Conservation (phyloP, 176 grass and related monocot genomes). For the Oryza brachyantha region DNA sequence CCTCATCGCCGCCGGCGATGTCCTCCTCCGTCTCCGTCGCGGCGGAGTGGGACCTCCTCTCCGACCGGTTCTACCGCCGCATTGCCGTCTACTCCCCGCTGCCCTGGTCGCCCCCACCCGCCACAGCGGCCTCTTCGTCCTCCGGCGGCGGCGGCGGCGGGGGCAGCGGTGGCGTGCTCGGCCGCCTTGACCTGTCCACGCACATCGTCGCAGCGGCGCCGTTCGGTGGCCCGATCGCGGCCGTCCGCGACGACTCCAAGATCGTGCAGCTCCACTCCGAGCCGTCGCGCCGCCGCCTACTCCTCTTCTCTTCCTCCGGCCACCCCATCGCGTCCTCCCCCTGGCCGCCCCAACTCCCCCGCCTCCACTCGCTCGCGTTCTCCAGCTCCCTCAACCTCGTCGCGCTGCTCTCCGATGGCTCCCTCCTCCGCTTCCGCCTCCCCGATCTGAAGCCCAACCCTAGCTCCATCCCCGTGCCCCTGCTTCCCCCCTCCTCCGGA, state of each 20-base stretch:
- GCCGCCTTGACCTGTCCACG: constrained; percentile 86
- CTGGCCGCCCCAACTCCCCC: constrained; percentile 71
- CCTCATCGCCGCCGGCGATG: constrained; percentile 44
- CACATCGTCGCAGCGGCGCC: constrained; percentile 70
- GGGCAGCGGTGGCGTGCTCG: constrained; percentile 37
- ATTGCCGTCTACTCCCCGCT: constrained; percentile 50
- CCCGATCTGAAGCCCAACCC: constrained; percentile 58
- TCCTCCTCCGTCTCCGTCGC: constrained; percentile 84
- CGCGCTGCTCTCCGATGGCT: constrained; percentile 79
- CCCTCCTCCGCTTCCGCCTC: constrained; percentile 72
- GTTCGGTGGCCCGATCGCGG: constrained; percentile 86
- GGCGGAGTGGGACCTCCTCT: constrained; percentile 94
- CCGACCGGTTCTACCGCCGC: constrained; percentile 82
- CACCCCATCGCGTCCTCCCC: constrained; percentile 61
- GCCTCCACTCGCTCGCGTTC: constrained; percentile 80
- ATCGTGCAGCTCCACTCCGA: constrained; percentile 93
- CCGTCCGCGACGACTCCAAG: constrained; percentile 95
- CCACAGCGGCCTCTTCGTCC: constrained; percentile 30
- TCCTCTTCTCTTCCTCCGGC: constrained; percentile 76
- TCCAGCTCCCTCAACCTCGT: constrained; percentile 74
- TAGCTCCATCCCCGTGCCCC: constrained; percentile 41
- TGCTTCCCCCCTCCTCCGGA: constrained; percentile 56
- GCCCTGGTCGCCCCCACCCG: constrained; percentile 41
- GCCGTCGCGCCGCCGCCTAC: constrained; percentile 86
- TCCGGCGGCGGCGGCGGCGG: constrained; percentile 40